Evolutionary conservation across 2,329 filamentous ascomycete genomes (phyloP), one percentile per base, ranked within the genome.

Genomic region (Coniella lustricola): DNA sequence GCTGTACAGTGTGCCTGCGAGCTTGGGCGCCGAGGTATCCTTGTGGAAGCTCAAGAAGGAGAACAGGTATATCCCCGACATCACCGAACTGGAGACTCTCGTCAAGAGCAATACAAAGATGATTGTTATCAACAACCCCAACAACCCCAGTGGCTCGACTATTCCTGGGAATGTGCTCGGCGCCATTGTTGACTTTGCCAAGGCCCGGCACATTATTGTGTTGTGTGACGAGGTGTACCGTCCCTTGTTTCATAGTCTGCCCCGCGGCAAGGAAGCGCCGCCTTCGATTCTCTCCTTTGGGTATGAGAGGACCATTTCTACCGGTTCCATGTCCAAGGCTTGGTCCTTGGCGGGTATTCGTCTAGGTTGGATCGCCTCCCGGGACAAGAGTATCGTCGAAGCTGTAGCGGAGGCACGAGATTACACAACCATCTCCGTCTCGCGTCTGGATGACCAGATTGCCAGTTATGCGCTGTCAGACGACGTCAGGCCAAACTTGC

Each of bases 361-460:
- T 1, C 67, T 90, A 1, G 90, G 90, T 29, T 96, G 90, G 90
- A 74, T 91, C 50, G 87, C 85, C 3, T 84, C 82, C 13, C 79
- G 79, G 21, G 78, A 81, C 62, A 60, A 62, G 4, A 67, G 69
- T 0, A 73, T 94, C 48, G 75, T 91, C 46, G 75, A 82, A 44
- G 70, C 74, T 13, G 73, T 86, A 53, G 80, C 83, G 10, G 66
- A 70, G 13, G 82, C 82, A 1, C 74, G 88, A 35, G 84, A 93
- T 63, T 94, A 93, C 69, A 94, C 87, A 3, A 90, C 86, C 21
- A 94, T 94, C 58, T 86, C 84, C 34, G 87, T 94, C 0, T 87
- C 85, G n/a, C 81, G 84, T 59, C 69, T 95, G 7, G 88, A 94
- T 62, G 87, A 95, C 62, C 76, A 79, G 43, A 73, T 95, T 10